phyloP scores from a whole-genome alignment of 1,284 basidiomycete genomes.

The Rhodotorula sp. region DNA sequence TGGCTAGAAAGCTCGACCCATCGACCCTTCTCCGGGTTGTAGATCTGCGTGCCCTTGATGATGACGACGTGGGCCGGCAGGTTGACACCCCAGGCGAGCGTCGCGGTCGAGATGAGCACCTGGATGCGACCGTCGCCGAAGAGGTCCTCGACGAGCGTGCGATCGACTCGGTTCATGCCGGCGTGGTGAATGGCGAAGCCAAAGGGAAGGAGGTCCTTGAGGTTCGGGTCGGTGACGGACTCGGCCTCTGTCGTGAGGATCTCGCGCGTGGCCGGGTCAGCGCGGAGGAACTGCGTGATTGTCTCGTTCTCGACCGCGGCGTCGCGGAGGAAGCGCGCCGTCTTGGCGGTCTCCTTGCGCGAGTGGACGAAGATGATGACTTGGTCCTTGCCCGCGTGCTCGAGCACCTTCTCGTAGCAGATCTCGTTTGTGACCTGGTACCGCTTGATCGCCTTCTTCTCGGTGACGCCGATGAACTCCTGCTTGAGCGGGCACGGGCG shows the following conservation, averaged over 20 bases:
- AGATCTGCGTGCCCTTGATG: conserved; percentile 99
- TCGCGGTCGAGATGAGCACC: conserved; percentile 95
- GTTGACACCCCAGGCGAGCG: conserved; percentile 99
- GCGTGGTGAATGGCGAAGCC: conserved; percentile 98
- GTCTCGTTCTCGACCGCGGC: conserved; percentile 95
- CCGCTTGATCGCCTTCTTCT: conserved; percentile 99
- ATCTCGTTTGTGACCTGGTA: conserved; percentile 99
- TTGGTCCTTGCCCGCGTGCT: conserved; percentile 77
- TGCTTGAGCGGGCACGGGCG: conserved; percentile 94
- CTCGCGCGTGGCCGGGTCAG: conserved; percentile 82
- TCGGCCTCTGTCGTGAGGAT: conserved; percentile 80
- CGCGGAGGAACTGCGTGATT: conserved; percentile 89
- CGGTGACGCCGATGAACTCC: conserved; percentile 95
- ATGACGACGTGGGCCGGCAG: conserved; percentile 96
- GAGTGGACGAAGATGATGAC: conserved; percentile 97
- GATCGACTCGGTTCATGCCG: conserved; percentile 95
- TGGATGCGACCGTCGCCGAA: conserved; percentile 91
- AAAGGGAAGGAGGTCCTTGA: conserved; percentile 89
- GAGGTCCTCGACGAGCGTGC: conserved; percentile 88
- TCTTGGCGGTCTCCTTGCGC: conserved; percentile 97
- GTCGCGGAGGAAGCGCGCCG: conserved; percentile 90
- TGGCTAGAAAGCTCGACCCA: conserved; percentile 96
- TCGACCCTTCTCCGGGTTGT: conserved; percentile 96
- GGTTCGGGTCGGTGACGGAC: conserved; percentile 77
- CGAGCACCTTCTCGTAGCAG: conserved; percentile 96